Evolutionary conservation across 371 early-diverging fungal genomes (phyloP).

Genomic region (Mucor saturninus): DNA sequence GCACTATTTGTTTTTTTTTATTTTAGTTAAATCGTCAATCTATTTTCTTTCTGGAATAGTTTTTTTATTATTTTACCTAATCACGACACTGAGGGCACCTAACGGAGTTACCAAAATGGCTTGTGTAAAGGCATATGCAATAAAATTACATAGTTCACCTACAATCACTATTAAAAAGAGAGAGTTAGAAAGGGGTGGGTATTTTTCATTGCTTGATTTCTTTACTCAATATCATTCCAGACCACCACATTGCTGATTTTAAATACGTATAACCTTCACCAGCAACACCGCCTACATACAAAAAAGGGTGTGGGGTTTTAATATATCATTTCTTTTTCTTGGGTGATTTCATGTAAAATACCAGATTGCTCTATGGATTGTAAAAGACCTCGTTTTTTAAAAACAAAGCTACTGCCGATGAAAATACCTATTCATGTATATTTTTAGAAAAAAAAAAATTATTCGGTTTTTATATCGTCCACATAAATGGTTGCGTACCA

Average conservation of each 20-base stretch:
- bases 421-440: constrained; percentile 62
- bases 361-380: constrained; percentile 69
- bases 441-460: not conserved
- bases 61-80: constrained; percentile 28
- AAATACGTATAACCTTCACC: constrained; percentile 87
- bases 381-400: constrained; percentile 93
- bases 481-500: constrained; percentile 38
- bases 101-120: constrained; percentile 96
- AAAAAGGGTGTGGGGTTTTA: not conserved
- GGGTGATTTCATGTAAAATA: constrained; percentile 3
- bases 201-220: not conserved
- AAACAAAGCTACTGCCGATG: constrained; percentile 90
- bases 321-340: constrained; percentile 1
- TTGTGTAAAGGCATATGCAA: constrained; percentile 94
- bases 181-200: not conserved
- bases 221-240: constrained; percentile 85
- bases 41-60: not conserved
- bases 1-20: constrained; percentile 57
- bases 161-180: constrained; percentile 59
- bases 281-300: constrained; percentile 54
- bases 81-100: constrained; percentile 87
- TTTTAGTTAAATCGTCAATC: constrained; percentile 28
- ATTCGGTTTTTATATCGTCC: not conserved
- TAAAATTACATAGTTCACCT: constrained; percentile 93
- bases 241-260: constrained; percentile 92